Conservation (phyloP, 495 filamentous ascomycete species). For the Neurospora terricola region DNA sequence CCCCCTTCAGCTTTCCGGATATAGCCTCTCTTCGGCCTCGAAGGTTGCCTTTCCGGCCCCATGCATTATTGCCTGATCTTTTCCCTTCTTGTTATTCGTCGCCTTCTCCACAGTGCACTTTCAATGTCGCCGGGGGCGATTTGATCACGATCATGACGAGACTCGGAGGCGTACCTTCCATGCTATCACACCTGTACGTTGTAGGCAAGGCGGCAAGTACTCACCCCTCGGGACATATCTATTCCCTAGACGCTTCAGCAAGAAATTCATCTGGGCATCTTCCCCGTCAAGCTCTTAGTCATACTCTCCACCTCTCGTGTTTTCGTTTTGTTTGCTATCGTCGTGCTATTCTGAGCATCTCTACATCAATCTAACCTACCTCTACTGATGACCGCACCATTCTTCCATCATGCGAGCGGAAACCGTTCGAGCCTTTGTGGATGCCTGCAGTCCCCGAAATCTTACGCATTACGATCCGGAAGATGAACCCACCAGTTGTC, state of each 20-base stretch:
- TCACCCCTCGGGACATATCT: background rate
- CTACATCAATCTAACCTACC: background rate
- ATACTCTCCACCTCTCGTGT: background rate
- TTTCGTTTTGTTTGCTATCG: background rate
- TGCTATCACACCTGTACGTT: background rate
- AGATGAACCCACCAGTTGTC: background rate
- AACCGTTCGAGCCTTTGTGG: background rate
- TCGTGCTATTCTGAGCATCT: background rate
- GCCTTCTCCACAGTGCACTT: background rate
- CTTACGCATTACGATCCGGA: background rate
- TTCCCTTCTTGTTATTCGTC: too few species aligned
- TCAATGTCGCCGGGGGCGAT: background rate
- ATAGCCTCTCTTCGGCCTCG: background rate
- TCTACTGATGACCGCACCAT: background rate
- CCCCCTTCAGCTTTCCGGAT: background rate
- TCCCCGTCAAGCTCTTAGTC: background rate
- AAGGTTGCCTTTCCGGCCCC: background rate
- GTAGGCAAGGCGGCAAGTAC: background rate
- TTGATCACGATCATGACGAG: background rate
- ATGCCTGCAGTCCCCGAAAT: background rate
- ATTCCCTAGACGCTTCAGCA: background rate
- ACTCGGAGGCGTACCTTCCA: background rate
- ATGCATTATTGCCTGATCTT: background rate
- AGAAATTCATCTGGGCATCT: background rate
- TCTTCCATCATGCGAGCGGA: background rate